phyloP scores from a whole-genome alignment of 2,329 filamentous ascomycete species.

The Davidsoniella virescens region DNA sequence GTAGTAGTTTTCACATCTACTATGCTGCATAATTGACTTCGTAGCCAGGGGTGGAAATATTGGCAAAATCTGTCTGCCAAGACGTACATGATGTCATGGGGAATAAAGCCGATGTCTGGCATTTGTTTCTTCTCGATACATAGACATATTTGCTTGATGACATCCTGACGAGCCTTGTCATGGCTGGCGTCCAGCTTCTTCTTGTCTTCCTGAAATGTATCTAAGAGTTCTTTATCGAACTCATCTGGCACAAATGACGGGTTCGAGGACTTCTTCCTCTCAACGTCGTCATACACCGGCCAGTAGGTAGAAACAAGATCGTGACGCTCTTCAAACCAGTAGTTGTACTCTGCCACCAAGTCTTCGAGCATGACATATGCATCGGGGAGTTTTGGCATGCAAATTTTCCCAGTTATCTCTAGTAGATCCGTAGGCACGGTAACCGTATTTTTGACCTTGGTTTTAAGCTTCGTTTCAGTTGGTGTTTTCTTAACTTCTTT shows the following conservation, averaged over 20 bases:
- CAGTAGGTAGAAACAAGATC: conserved; percentile 21
- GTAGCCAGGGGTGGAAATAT: neutral
- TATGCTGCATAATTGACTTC: neutral
- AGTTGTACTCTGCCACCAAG: conserved; percentile 28
- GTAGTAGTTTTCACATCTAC: neutral
- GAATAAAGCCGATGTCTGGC: conserved; percentile 21
- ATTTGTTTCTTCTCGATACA: conserved; percentile 29
- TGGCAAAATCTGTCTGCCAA: conserved; percentile 1
- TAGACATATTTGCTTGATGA: conserved; percentile 20
- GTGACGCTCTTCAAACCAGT: conserved; percentile 30
- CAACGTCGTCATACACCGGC: neutral
- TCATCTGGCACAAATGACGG: conserved; percentile 16
- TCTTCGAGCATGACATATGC: conserved; percentile 27
- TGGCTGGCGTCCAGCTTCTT: conserved; percentile 20
- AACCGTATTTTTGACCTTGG: neutral
- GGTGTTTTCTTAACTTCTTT: too few relatives aligned
- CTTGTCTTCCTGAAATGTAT: conserved; percentile 25
- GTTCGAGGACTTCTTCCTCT: neutral
- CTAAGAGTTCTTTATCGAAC: conserved; percentile 29
- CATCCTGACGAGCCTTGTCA: conserved; percentile 19
- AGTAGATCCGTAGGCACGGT: conserved; percentile 21
- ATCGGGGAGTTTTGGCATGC: conserved; percentile 17
- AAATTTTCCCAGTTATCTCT: conserved; percentile 22
- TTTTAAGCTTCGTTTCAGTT: too few relatives aligned
- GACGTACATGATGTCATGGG: conserved; percentile 2